These are phyloP conservation scores for Mycena latifolia DNA, from an alignment of 768 basidiomycete species.

Conservation along the genomic window DNA sequence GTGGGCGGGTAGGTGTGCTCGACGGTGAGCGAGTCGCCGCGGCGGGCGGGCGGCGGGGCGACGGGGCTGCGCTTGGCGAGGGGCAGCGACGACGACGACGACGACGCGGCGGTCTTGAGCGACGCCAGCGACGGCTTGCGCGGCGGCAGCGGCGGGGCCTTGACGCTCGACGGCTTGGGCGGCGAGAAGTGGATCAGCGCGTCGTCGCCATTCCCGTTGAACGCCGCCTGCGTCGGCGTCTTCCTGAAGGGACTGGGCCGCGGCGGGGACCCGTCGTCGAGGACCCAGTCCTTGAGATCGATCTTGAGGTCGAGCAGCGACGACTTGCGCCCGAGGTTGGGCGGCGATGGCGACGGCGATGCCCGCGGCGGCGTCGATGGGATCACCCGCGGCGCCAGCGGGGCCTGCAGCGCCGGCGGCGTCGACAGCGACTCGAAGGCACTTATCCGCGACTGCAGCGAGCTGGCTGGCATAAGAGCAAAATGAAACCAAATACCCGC, in stretches of 20 bases:
- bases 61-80: conserved; percentile 35
- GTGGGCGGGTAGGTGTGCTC: conserved; percentile 64
- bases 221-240: conserved; percentile 46
- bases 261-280: conserved; percentile 67
- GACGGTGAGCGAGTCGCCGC: conserved; percentile 64
- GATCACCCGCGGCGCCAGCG: conserved; percentile 55
- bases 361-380: conserved; percentile 47
- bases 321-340: conserved; percentile 62
- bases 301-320: conserved; percentile 80
- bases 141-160: conserved; percentile 73
- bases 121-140: conserved; percentile 70
- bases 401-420: conserved; percentile 39
- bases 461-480: conserved; percentile 54
- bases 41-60: conserved; percentile 49
- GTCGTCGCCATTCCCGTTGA: conserved; percentile 35
- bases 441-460: conserved; percentile 69
- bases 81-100: conserved; percentile 48
- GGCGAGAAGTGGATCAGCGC: conserved; percentile 71
- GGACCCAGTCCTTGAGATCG: conserved; percentile 80
- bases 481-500: conserved; percentile 6
- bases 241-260: conserved; percentile 38
- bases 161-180: conserved; percentile 42
- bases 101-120: conserved; percentile 55
- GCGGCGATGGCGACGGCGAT: conserved; percentile 66
- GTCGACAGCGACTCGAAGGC: conserved; percentile 71